Percentiles rank a stretch among this genome's conserved stretches.
Evolutionary conservation across 345 rosid genomes (phyloP).

Genomic region (Corymbia maculata): DNA sequence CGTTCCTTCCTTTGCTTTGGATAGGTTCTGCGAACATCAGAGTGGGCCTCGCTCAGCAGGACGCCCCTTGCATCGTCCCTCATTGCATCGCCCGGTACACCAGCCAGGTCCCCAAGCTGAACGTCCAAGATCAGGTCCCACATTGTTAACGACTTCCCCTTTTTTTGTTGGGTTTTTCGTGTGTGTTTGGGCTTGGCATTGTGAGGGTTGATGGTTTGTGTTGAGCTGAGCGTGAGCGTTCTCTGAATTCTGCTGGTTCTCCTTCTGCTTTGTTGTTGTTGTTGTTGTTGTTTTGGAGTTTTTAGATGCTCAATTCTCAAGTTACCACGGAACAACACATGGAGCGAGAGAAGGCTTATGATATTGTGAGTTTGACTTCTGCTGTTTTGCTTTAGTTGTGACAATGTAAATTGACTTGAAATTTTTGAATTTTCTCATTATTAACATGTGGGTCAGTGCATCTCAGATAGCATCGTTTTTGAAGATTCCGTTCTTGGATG

Average conservation of each 20-base stretch:
- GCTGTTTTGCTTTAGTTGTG: neutral
- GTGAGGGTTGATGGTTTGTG: neutral
- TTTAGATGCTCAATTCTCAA: slow-evolving; percentile 69
- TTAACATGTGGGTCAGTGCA: neutral
- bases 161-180: too few relatives aligned
- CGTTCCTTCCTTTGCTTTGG: too few relatives aligned
- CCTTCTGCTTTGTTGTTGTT: neutral
- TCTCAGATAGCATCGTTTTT: too few relatives aligned
- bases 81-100: too few relatives aligned
- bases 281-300: neutral
- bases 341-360: slow-evolving; percentile 81
- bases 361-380: slow-evolving; percentile 36
- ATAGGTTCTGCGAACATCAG: too few relatives aligned
- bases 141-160: too few relatives aligned
- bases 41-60: too few relatives aligned
- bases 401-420: neutral
- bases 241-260: neutral
- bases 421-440: neutral
- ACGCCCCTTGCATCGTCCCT: too few relatives aligned
- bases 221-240: too few relatives aligned
- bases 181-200: neutral
- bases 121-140: too few relatives aligned
- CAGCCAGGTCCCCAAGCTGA: too few relatives aligned
- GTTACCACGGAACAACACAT: slow-evolving; percentile 58
- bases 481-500: too few relatives aligned